Percentiles rank a stretch among this genome's conserved stretches.
These are phyloP conservation scores for Cryptosporidium viatorum DNA, from an alignment of 169 alveolate genomes.

Conservation along the genomic window DNA sequence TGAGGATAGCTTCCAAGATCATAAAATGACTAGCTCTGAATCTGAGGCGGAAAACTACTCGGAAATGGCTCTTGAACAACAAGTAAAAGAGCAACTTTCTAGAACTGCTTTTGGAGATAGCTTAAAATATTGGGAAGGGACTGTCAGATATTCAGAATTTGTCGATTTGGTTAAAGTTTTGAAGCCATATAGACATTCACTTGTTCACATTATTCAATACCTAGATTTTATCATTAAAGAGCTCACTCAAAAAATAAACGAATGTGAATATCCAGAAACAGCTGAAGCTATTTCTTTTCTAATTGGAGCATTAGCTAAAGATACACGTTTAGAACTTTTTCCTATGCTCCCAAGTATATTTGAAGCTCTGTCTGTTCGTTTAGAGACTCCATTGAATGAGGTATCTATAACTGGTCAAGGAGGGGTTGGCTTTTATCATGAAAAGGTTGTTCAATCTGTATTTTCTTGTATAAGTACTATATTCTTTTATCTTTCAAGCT, in stretches of 20 bases:
- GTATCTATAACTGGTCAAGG: conserved; percentile 48
- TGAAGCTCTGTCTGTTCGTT: conserved; percentile 13
- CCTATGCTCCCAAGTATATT: conserved; percentile 48
- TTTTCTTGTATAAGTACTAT: conserved; percentile 63
- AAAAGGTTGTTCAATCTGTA: conserved; percentile 20
- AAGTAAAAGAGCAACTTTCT: conserved; percentile 14
- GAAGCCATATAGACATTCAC: conserved; percentile 38
- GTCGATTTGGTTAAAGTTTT: conserved; percentile 4
- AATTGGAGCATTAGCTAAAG: conserved; percentile 46
- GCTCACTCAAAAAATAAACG: not conserved
- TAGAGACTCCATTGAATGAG: conserved; percentile 33
- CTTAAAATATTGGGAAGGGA: conserved; percentile 29
- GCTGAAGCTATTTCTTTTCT: conserved; percentile 64
- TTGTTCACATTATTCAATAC: conserved; percentile 14
- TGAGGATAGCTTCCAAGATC: not conserved
- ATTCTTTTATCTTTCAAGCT: conserved; percentile 55
- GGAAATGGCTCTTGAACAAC: conserved; percentile 13
- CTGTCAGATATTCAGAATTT: conserved; percentile 48
- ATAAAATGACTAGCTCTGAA: not conserved
- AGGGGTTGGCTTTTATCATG: conserved; percentile 49
- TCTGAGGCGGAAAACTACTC: not conserved
- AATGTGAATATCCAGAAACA: conserved; percentile 65
- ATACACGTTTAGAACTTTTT: conserved; percentile 50
- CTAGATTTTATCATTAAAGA: conserved; percentile 6
- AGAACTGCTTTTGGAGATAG: conserved; percentile 54